These are phyloP conservation scores for Hibiscus mutabilis DNA, from an alignment of 345 rosid genomes.

Conservation along the genomic window DNA sequence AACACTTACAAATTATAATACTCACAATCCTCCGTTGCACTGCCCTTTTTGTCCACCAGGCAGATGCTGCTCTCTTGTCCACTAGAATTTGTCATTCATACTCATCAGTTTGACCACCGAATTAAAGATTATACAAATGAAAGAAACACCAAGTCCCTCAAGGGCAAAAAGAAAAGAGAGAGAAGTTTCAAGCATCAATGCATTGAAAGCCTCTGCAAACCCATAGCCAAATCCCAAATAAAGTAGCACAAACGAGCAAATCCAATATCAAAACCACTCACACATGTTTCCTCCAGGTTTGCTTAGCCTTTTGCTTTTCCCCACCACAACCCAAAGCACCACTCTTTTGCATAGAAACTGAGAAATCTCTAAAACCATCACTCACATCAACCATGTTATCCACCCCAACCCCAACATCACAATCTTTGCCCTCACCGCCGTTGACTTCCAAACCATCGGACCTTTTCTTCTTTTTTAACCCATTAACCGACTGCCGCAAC, in stretches of 20 bases:
- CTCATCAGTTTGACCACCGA: too few species aligned
- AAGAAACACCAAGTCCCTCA: too few species aligned
- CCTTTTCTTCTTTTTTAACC: constrained; percentile 75
- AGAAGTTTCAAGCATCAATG: constrained; percentile 46
- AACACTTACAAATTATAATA: background rate
- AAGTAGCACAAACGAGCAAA: constrained; percentile 57
- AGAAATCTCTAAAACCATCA: constrained; percentile 38
- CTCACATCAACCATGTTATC: constrained; percentile 36
- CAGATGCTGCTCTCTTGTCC: background rate
- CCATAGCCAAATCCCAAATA: constrained; percentile 88
- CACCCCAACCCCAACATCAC: constrained; percentile 34
- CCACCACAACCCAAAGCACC: constrained; percentile 14
- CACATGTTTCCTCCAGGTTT: constrained; percentile 90
- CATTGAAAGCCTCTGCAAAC: constrained; percentile 87
- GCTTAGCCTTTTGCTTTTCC: constrained; percentile 74
- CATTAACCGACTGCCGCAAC: constrained; percentile 41
- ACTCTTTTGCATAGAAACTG: constrained; percentile 35
- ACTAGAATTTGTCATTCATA: background rate
- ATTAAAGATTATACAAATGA: too few species aligned
- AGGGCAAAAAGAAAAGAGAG: background rate
- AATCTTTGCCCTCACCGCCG: constrained; percentile 20
- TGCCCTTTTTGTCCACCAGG: background rate
- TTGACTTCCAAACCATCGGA: constrained; percentile 23
- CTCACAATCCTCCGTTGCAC: constrained; percentile 2
- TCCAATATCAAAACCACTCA: constrained; percentile 77